phyloP scores from a whole-genome alignment of 1,284 basidiomycete species.

The Tremellales sp. region DNA sequence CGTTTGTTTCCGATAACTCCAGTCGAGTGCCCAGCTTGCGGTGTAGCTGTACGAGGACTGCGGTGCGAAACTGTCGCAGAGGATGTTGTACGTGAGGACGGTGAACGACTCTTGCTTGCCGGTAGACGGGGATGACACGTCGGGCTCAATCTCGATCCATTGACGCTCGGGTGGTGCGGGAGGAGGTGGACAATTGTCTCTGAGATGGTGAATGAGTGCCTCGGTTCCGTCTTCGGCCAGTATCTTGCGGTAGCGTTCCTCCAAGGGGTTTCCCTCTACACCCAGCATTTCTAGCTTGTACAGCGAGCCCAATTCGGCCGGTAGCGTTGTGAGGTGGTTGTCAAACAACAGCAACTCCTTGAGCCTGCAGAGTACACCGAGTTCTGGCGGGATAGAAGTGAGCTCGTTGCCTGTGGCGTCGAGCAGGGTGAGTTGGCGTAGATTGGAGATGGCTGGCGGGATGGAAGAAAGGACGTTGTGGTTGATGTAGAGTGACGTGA shows the following conservation, averaged over 20 bases:
- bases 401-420: conserved; percentile 92
- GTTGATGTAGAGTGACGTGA: conserved; percentile 94
- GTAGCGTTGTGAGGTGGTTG: conserved; percentile 81
- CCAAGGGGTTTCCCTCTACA: conserved; percentile 92
- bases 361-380: conserved; percentile 85
- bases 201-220: conserved; percentile 65
- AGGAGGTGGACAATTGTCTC: conserved; percentile 68
- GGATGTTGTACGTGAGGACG: conserved; percentile 88
- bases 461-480: conserved; percentile 83
- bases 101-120: conserved; percentile 62
- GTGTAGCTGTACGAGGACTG: conserved; percentile 93
- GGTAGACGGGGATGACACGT: conserved; percentile 55
- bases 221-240: conserved; percentile 90
- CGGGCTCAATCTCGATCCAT: conserved; percentile 73
- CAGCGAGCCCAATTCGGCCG: conserved; percentile 81
- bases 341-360: conserved; percentile 95
- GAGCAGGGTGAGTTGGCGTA: conserved; percentile 82
- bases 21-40: conserved; percentile 89
- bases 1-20: conserved; percentile 90
- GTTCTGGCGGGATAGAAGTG: conserved; percentile 71
- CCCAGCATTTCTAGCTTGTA: conserved; percentile 92
- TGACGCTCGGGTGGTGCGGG: conserved; percentile 75
- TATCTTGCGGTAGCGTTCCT: conserved; percentile 68
- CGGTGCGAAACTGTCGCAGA: conserved; percentile 89
- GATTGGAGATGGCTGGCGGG: conserved; percentile 76